A percentile compares a stretch with the other conserved stretches of the same genome.
These are phyloP conservation scores for Penicillium sp. DNA, from an alignment of 2,329 filamentous ascomycete genomes.

Conservation along the genomic window DNA sequence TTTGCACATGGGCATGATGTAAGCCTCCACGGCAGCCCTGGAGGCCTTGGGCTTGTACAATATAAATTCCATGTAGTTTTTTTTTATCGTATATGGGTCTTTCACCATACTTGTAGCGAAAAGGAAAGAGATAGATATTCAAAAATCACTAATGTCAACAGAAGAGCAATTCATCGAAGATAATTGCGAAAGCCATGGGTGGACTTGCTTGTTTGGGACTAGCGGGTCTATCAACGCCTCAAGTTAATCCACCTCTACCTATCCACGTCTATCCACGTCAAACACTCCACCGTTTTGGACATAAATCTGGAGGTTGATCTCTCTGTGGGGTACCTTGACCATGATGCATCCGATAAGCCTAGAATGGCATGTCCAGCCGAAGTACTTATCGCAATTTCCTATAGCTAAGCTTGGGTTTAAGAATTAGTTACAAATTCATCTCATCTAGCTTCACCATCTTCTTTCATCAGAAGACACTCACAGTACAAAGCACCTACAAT, in stretches of 20 bases:
- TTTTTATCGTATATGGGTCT: background rate
- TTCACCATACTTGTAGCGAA: background rate
- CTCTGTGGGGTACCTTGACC: background rate
- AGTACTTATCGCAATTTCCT: background rate
- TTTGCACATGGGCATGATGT: conserved; percentile 11
- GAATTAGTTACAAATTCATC: background rate
- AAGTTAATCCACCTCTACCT: background rate
- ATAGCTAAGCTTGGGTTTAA: conserved; percentile 1
- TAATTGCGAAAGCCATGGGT: background rate
- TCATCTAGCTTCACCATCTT: conserved; percentile 1
- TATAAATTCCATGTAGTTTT: no score
- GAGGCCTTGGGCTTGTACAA: background rate
- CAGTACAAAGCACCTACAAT: background rate
- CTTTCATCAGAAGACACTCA: background rate
- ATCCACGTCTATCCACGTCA: background rate
- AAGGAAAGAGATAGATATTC: background rate
- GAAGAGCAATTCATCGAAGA: background rate
- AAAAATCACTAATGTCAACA: no score
- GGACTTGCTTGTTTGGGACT: conserved; percentile 22
- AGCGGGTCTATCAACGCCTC: background rate
- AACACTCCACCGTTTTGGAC: background rate
- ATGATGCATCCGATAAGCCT: background rate
- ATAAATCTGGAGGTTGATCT: background rate
- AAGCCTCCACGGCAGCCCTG: background rate
- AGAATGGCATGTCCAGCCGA: conserved; percentile 9